These are phyloP conservation scores for Pholiota molesta DNA, from an alignment of 768 basidiomycete species.

Conservation along the genomic window DNA sequence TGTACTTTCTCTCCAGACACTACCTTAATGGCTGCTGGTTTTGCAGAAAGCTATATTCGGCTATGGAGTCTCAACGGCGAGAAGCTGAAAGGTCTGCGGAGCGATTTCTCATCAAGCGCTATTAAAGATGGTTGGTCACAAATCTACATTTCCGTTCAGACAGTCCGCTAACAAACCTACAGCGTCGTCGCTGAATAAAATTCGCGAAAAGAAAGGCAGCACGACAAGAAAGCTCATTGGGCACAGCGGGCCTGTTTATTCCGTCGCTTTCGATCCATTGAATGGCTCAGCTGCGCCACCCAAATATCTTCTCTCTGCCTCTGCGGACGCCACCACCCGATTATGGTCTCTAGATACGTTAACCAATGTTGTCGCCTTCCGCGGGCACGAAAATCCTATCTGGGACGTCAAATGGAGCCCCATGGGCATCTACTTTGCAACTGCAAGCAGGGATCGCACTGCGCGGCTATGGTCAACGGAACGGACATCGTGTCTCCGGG, in stretches of 20 bases:
- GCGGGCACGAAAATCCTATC: slow-evolving; percentile 95
- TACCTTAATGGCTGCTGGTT: slow-evolving; percentile 92
- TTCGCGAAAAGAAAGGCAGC: slow-evolving; percentile 79
- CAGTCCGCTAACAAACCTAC: background rate
- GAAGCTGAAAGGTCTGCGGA: slow-evolving; percentile 74
- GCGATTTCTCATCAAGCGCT: slow-evolving; percentile 69
- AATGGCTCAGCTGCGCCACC: slow-evolving; percentile 87
- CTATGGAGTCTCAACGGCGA: slow-evolving; percentile 96
- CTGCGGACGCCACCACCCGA: slow-evolving; percentile 88
- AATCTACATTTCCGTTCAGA: background rate
- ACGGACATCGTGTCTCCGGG: slow-evolving; percentile 78
- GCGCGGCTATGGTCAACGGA: slow-evolving; percentile 98
- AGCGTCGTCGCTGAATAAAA: slow-evolving; percentile 65
- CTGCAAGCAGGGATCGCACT: slow-evolving; percentile 90
- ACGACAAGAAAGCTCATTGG: slow-evolving; percentile 95
- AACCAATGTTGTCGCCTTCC: slow-evolving; percentile 90
- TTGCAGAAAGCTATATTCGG: slow-evolving; percentile 93
- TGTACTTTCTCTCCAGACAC: slow-evolving; percentile 90
- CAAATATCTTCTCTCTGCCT: slow-evolving; percentile 86
- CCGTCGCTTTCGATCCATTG: slow-evolving; percentile 90
- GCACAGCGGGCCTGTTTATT: slow-evolving; percentile 96
- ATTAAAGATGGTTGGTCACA: slow-evolving; percentile 68
- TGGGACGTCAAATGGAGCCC: slow-evolving; percentile 99
- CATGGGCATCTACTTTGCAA: slow-evolving; percentile 97
- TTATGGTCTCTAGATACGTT: slow-evolving; percentile 97